These are phyloP conservation scores for Ceratobasidium theobromae DNA, from an alignment of 1,284 basidiomycete genomes.

Conservation along the genomic window DNA sequence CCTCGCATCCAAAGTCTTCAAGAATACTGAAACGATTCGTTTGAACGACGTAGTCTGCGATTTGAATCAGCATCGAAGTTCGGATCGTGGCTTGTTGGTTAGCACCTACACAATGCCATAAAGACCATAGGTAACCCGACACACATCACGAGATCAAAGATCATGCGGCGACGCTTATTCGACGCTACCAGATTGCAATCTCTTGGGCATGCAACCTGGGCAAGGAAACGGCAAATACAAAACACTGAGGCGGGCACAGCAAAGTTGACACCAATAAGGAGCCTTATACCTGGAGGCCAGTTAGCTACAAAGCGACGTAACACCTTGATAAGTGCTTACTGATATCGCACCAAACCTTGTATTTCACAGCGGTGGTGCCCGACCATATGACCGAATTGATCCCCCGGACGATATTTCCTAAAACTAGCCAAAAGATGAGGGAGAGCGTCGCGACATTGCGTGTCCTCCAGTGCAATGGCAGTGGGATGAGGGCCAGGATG, in stretches of 20 bases:
- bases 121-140: constrained; percentile 57
- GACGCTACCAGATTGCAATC: constrained; percentile 38
- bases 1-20: constrained; percentile 62
- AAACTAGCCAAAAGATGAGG: constrained; percentile 58
- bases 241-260: constrained; percentile 42
- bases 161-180: constrained; percentile 43
- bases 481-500: constrained; percentile 42
- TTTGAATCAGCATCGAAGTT: background rate
- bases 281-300: constrained; percentile 37
- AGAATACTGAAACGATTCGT: constrained; percentile 68
- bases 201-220: constrained; percentile 42
- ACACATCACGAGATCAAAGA: constrained; percentile 56
- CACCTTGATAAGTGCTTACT: constrained; percentile 39
- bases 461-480: constrained; percentile 49
- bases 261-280: constrained; percentile 38
- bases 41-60: constrained; percentile 63
- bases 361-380: constrained; percentile 39
- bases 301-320: constrained; percentile 8
- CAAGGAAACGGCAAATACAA: constrained; percentile 45
- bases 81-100: background rate
- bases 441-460: constrained; percentile 58
- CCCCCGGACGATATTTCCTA: constrained; percentile 55
- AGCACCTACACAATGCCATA: constrained; percentile 58
- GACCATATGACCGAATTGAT: constrained; percentile 53
- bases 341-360: constrained; percentile 48